Percentiles rank a stretch among this genome's conserved stretches.
Evolutionary conservation across 495 filamentous ascomycete genomes (phyloP).

Genomic region (Aspergillus bertholletiae): DNA sequence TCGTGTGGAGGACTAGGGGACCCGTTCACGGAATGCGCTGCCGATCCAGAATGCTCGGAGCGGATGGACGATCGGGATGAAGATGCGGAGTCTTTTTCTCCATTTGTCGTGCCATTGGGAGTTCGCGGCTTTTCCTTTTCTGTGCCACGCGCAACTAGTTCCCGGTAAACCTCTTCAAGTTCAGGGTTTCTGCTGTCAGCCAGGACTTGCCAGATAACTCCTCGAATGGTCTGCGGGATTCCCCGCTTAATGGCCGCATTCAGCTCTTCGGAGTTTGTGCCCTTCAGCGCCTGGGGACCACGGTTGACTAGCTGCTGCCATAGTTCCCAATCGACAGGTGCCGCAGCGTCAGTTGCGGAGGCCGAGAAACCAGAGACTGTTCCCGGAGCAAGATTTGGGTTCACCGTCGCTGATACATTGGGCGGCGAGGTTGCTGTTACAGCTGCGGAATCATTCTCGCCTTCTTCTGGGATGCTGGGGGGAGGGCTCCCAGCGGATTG

Average conservation of each 20-base stretch:
- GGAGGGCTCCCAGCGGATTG: constrained; percentile 51
- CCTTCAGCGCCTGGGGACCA: constrained; percentile 79
- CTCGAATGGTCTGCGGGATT: constrained; percentile 90
- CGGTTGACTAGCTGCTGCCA: constrained; percentile 96
- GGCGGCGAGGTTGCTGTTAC: constrained; percentile 48
- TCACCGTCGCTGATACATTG: constrained; percentile 45
- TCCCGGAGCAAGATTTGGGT: constrained; percentile 69
- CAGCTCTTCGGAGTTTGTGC: constrained; percentile 81
- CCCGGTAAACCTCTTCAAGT: constrained; percentile 80
- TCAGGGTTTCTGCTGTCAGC: constrained; percentile 91
- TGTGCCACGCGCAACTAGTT: constrained; percentile 75
- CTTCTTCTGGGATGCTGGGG: constrained; percentile 51
- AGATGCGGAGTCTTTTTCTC: constrained; percentile 57
- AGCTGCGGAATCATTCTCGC: constrained; percentile 39
- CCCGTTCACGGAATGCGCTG: constrained; percentile 56
- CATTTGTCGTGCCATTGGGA: constrained; percentile 38
- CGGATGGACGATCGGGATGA: constrained; percentile 74
- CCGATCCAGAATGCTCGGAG: constrained; percentile 70
- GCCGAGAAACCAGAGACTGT: constrained; percentile 74
- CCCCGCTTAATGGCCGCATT: constrained; percentile 88
- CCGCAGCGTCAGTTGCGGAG: constrained; percentile 59
- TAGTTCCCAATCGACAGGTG: constrained; percentile 90
- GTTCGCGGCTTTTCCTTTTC: constrained; percentile 65
- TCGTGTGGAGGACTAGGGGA: constrained; percentile 59
- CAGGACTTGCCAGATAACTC: constrained; percentile 96